Evolutionary conservation across 331 rosid genomes (phyloP), one percentile per base, ranked within the genome.

Genomic region (Quercus tomentella): DNA sequence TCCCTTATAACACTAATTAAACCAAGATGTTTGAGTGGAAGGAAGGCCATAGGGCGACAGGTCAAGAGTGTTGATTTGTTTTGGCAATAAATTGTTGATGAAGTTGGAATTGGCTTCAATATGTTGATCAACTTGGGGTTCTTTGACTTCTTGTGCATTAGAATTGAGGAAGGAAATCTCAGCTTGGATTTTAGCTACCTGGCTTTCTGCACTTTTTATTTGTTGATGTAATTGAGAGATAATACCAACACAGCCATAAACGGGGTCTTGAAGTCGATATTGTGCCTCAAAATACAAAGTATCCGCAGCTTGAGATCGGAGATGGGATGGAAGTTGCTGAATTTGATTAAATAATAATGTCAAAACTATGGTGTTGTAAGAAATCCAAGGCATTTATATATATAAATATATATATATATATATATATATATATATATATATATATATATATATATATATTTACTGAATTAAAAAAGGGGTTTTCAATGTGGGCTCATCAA

Each of bases 211-310:
- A 30, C 45, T 43, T 2, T 81, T 78, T 3, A 90, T 81, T 79
- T 88, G 82, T 52, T 89, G 76, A 74, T 84, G 71, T 71, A 89
- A 83, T 45, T 80, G 79, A 22, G 88, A 85, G 74, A 91, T 84
- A 56, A 86, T 81, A 16, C 91, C 85, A 55, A 84, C 93, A 74
- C 92, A 85, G 1, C 93, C 92, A 71, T 91, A 89, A 56, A 93
- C 82, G 10, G 87, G 92, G 9, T 95, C 90, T 80, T 85, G 79
- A 75, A 87, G 79, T 73, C 92, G 84, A 52, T 84, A 80, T 45
- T 83, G 76, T 23, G 93, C 94, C 76, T 95, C 97, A 58, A 72
- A 90, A 56, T 83, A 78, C 54, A 90, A n/a, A 33, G 85, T 52
- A 20, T 90, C 82, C n/a, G 84, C 92, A 20, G 93, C 81, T 72